Evolutionary conservation across 371 early-diverging fungal genomes (phyloP).

Genomic region (Syncephalastrum contaminatum): DNA sequence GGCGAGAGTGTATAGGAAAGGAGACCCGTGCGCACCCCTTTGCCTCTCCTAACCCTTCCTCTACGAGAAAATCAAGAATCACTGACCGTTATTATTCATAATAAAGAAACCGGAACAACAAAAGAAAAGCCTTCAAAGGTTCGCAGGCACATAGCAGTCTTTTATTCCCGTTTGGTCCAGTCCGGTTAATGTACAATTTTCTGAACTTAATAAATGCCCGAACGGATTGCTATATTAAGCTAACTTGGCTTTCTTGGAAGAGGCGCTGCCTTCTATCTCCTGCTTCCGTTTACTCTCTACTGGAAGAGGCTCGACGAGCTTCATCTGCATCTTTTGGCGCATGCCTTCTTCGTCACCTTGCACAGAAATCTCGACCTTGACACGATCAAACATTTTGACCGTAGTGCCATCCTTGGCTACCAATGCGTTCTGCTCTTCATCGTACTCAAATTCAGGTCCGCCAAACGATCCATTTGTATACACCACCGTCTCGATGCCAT

Average conservation of each 20-base stretch:
- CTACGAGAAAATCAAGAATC: too few species aligned
- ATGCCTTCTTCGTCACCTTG: conserved; percentile 73
- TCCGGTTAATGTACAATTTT: neutral
- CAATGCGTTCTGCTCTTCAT: conserved; percentile 30
- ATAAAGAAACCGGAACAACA: too few species aligned
- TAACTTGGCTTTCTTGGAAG: conserved; percentile 9
- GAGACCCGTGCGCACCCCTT: too few species aligned
- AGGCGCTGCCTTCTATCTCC: conserved; percentile 8
- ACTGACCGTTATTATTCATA: too few species aligned
- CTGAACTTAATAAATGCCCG: too few species aligned
- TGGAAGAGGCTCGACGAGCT: conserved; percentile 67
- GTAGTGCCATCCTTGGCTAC: conserved; percentile 40
- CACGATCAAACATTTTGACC: conserved; percentile 74
- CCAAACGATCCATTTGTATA: conserved; percentile 46
- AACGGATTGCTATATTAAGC: too few species aligned
- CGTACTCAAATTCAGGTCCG: conserved; percentile 29
- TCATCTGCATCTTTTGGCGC: conserved; percentile 69
- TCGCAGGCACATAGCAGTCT: neutral
- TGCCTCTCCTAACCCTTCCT: too few species aligned
- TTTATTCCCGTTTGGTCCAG: conserved; percentile 1
- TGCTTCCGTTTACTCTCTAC: conserved; percentile 25
- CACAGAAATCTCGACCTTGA: conserved; percentile 75
- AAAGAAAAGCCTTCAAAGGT: too few species aligned
- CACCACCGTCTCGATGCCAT: conserved; percentile 93
- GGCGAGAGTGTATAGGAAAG: too few species aligned